Percentiles rank a stretch among this genome's conserved stretches.
Evolutionary conservation across 2,329 filamentous ascomycete species (phyloP).

Genomic region (Pezicula rhizophila): DNA sequence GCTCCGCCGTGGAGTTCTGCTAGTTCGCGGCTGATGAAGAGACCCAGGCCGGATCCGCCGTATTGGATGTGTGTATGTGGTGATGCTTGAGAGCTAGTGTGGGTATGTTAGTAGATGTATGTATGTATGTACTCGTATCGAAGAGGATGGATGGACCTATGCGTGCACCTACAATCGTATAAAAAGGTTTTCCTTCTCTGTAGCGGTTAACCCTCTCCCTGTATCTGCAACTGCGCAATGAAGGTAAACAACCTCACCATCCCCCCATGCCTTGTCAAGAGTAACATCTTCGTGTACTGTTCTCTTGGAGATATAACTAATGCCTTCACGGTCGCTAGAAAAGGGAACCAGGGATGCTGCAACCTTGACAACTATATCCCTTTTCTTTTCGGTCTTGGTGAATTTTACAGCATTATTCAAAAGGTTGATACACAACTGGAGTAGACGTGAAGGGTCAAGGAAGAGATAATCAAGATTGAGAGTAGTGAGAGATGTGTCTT

Average conservation of each 20-base stretch:
- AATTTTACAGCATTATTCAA: constrained; percentile 63
- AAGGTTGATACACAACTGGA: constrained; percentile 72
- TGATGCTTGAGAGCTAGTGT: background rate
- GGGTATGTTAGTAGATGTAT: constrained; percentile 30
- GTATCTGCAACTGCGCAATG: constrained; percentile 57
- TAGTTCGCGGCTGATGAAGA: constrained; percentile 59
- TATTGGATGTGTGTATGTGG: constrained; percentile 40
- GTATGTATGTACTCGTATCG: constrained; percentile 28
- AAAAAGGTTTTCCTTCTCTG: constrained; percentile 41
- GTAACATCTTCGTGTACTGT: background rate
- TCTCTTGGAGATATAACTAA: background rate
- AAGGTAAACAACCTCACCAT: constrained; percentile 25
- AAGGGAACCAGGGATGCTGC: constrained; percentile 27
- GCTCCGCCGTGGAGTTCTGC: constrained; percentile 60
- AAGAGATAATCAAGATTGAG: constrained; percentile 63
- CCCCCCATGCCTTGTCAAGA: background rate
- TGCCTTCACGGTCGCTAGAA: background rate
- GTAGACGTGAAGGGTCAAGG: constrained; percentile 66
- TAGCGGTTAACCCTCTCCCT: constrained; percentile 53
- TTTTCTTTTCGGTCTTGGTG: constrained; percentile 51
- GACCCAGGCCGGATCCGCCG: constrained; percentile 55
- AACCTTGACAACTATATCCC: constrained; percentile 45
- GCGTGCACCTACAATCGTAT: constrained; percentile 54
- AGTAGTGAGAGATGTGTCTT: constrained; percentile 59
- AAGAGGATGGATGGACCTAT: constrained; percentile 58